Conservation (phyloP, 2,329 filamentous ascomycete species). For the Lachnellula cervina region DNA sequence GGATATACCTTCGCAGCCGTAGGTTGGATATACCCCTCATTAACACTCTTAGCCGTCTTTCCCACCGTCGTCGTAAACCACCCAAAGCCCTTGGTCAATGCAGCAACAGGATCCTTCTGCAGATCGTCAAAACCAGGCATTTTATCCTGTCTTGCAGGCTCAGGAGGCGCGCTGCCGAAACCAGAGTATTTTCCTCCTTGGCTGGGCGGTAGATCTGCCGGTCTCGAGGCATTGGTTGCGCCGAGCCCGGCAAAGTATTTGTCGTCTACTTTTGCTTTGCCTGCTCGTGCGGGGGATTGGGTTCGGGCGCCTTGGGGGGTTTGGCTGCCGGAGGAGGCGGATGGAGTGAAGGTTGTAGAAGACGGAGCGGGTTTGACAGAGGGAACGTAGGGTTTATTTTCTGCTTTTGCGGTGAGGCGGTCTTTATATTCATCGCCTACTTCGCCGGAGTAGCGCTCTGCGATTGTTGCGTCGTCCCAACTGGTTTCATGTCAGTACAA, state of each 20-base stretch:
- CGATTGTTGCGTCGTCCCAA: constrained; percentile 81
- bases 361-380: constrained; percentile 49
- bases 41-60: constrained; percentile 87
- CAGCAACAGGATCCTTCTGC: constrained; percentile 83
- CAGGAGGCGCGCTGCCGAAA: constrained; percentile 69
- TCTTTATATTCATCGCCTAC: constrained; percentile 96
- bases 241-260: constrained; percentile 86
- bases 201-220: constrained; percentile 71
- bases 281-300: constrained; percentile 30
- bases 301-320: constrained; percentile 26
- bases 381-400: constrained; percentile 79
- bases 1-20: constrained; percentile 74
- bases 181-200: constrained; percentile 91
- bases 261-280: constrained; percentile 67
- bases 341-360: constrained; percentile 16
- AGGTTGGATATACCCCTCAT: constrained; percentile 87
- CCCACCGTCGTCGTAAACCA: constrained; percentile 87
- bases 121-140: constrained; percentile 78
- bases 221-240: constrained; percentile 71
- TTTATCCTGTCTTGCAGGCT: constrained; percentile 41
- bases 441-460: constrained; percentile 84
- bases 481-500: constrained; percentile 14
- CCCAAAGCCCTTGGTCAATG: constrained; percentile 86
- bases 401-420: constrained; percentile 78
- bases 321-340: constrained; percentile 22